Base-by-base conservation (phyloP, 1,284 basidiomycete genomes). In the Afroboletus lepidellus region DNA sequence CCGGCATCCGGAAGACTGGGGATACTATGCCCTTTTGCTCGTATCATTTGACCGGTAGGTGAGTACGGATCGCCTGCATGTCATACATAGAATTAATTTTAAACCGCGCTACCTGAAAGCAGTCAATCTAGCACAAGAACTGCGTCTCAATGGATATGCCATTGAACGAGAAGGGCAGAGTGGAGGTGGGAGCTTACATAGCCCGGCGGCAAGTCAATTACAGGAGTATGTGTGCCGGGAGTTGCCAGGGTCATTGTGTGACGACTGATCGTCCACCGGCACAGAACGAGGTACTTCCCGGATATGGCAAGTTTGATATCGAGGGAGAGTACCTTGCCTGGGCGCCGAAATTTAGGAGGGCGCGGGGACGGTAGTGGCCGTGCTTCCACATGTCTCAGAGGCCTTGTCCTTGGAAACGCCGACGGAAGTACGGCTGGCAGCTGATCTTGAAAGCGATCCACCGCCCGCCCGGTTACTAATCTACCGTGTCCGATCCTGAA, bases 251-350 rank as follows among this genome's bases (percentile, higher is more conserved):
- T 3, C n/a, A n/a, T 47, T 18, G 25, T 23, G 20, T 11, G 20
- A 18, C 27, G 27, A 24, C 33, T 23, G 15, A 32, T 43, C 20
- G 3, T 25, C 29, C 36, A 18, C 30, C 30, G 8, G 11, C 20
- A 20, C 30, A 11, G 18, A 20, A 30, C 11, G 25, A 50, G 25
- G 21, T 5, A 16, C 8, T 38, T 58, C 27, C 55, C 43, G 15
- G 13, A 39, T 59, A 52, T 42, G 56, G 58, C 11, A 61, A 41
- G 21, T 42, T 49, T 29, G 59, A 44, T 20, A 41, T 20, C 61
- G 56, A 61, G 48, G 36, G 21, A 32, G 15, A 2, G 57, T 51
- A 32, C 58, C 54, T 58, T 20, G 34, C 29, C 9, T 24, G 23
- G 38, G 23, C 23, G 11, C 29, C 27, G 9, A 30, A 11, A 13